A percentile compares a stretch with the other conserved stretches of the same genome.
phyloP scores from a whole-genome alignment of 352 stramenopile species.

The Globisporangium solare region DNA sequence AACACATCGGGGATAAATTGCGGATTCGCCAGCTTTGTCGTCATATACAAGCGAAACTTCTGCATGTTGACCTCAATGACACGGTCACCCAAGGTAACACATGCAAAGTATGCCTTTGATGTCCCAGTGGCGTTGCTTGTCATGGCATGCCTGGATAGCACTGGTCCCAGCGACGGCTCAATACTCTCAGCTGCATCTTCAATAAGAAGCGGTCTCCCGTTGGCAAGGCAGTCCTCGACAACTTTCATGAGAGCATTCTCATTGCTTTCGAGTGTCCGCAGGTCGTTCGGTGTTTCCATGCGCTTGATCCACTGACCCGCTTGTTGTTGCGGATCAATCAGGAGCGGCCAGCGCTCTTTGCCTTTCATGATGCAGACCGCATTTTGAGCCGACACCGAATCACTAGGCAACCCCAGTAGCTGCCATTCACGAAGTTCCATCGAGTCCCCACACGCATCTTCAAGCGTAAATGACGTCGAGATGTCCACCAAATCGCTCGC shows the following conservation, averaged over 20 bases:
- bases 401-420: slow-evolving; percentile 83
- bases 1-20: slow-evolving; percentile 89
- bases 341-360: slow-evolving; percentile 88
- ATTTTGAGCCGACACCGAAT: slow-evolving; percentile 88
- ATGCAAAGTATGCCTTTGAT: background rate
- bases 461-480: slow-evolving; percentile 48
- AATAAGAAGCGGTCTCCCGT: slow-evolving; percentile 46
- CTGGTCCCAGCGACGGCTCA: slow-evolving; percentile 47
- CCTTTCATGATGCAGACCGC: slow-evolving; percentile 83
- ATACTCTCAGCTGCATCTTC: slow-evolving; percentile 51
- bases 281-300: slow-evolving; percentile 52
- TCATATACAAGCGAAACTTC: slow-evolving; percentile 88
- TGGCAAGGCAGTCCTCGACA: slow-evolving; percentile 33
- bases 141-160: slow-evolving; percentile 27
- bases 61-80: slow-evolving; percentile 65
- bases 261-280: slow-evolving; percentile 74
- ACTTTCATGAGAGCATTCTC: slow-evolving; percentile 34
- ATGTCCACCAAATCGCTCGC: slow-evolving; percentile 21
- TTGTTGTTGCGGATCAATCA: slow-evolving; percentile 94
- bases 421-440: slow-evolving; percentile 87
- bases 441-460: slow-evolving; percentile 69
- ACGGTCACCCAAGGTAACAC: slow-evolving; percentile 69
- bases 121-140: slow-evolving; percentile 5
- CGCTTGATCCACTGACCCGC: slow-evolving; percentile 90
- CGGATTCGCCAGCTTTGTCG: slow-evolving; percentile 90